Percentiles rank a stretch among this genome's conserved stretches.
Conservation (phyloP, 2,329 filamentous ascomycete genomes). For the Fusarium anthophilum region DNA sequence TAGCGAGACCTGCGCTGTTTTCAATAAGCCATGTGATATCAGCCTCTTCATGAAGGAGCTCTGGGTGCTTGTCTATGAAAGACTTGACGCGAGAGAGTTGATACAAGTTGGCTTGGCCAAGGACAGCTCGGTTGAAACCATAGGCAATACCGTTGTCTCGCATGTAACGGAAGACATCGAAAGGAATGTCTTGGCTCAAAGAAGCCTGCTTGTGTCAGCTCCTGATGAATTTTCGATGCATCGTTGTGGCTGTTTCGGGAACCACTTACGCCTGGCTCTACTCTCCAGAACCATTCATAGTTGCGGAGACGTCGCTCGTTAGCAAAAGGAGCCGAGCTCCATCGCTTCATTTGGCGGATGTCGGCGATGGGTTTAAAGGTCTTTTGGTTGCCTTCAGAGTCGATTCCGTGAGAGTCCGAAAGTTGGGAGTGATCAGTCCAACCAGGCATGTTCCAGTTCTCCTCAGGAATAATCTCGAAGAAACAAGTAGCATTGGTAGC, state of each 20-base stretch:
- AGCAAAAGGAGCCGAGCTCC: conserved; percentile 87
- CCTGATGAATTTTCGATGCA: neutral
- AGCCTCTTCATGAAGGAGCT: conserved; percentile 58
- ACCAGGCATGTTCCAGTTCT: conserved; percentile 77
- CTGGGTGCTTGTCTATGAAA: conserved; percentile 57
- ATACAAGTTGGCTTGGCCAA: conserved; percentile 55
- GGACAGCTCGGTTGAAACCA: conserved; percentile 65
- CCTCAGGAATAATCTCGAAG: conserved; percentile 77
- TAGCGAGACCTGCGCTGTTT: neutral
- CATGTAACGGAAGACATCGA: conserved; percentile 90
- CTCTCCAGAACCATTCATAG: conserved; percentile 69
- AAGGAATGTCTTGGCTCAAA: conserved; percentile 72
- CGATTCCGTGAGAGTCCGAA: neutral
- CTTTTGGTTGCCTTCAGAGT: neutral
- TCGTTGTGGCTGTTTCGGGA: neutral
- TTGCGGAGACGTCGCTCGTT: conserved; percentile 74
- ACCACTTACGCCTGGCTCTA: conserved; percentile 66
- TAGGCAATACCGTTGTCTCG: conserved; percentile 84
- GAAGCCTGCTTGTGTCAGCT: conserved; percentile 53
- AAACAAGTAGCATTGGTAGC: conserved; percentile 75
- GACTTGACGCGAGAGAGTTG: conserved; percentile 56
- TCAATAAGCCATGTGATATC: conserved; percentile 59
- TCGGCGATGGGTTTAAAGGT: conserved; percentile 5
- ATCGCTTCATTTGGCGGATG: conserved; percentile 79
- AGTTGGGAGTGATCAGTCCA: conserved; percentile 22